Evolutionary conservation across 257 asterid genomes (phyloP), one percentile per base, ranked within the genome.

Genomic region (Solanum sitiens): DNA sequence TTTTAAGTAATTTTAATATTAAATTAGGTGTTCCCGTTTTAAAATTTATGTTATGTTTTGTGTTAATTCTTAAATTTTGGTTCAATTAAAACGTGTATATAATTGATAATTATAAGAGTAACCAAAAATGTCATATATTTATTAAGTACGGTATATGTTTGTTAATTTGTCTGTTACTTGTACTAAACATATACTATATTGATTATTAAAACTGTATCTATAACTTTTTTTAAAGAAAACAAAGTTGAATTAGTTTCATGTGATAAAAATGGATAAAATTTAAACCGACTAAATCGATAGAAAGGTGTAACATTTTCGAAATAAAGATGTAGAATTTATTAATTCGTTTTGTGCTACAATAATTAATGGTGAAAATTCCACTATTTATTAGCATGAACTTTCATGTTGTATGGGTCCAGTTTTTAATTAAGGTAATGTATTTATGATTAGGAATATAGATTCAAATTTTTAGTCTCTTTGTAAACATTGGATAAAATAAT

Each of bases 331-430:
- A 50, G 86, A 82, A 32, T 50, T 82, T 32, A 21, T 30, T 47
- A 44, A 45, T 82, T 82, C 30, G 33, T 82, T 82, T 50, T 50
- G 21, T 82, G 70, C 32, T 82, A 18, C 86, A 82, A 7, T 50
- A 50, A 86, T 74, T 79, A 79, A 87, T 80, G 87, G 85, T 25
- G 89, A 87, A 37, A 86, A 87, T 10, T 79, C 89, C 35, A 82
- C 92, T 89, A 89, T 71, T 86, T 91, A 32, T 73, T 91, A 92
- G 90, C 63, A 92, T 86, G 32, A 90, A 87, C 61, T n/a, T 42
- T 82, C 45, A 11, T 30, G n/a, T 15, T 23, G 80, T 10, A 82
- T 82, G 71, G 86, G 86, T 50, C 86, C 86, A 16, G 15, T 30
- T 82, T 73, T 20, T 50, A 32, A 50, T 50, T 32, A 18, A 5